Percentiles rank a stretch among this genome's conserved stretches.
Evolutionary conservation across 2,329 filamentous ascomycete genomes (phyloP).

Genomic region (Harringtonia lauricola): DNA sequence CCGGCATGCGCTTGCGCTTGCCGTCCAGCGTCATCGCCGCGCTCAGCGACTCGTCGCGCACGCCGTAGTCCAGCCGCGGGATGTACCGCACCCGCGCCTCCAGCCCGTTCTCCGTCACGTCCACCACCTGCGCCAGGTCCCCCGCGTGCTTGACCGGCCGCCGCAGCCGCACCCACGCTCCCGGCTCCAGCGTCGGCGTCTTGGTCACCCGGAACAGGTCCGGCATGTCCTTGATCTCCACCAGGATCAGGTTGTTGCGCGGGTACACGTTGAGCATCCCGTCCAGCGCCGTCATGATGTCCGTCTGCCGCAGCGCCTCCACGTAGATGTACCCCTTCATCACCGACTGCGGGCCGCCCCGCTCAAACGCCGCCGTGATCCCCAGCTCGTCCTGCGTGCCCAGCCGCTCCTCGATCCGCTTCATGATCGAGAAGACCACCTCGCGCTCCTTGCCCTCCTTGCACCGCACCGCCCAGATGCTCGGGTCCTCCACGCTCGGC

Average conservation of each 20-base stretch:
- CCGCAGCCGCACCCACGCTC: conserved; percentile 84
- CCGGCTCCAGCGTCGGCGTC: conserved; percentile 71
- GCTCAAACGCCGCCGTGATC: conserved; percentile 87
- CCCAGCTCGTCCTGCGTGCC: conserved; percentile 70
- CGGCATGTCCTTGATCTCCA: conserved; percentile 95
- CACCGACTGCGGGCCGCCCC: conserved; percentile 60
- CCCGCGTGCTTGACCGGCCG: conserved; percentile 71
- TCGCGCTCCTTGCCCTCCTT: conserved; percentile 94
- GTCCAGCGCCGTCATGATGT: conserved; percentile 74
- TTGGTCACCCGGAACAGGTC: conserved; percentile 87
- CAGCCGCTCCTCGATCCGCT: conserved; percentile 70
- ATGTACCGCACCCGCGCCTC: conserved; percentile 82
- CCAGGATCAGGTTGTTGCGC: conserved; percentile 72
- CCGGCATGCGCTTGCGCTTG: conserved; percentile 69
- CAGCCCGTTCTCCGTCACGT: conserved; percentile 85
- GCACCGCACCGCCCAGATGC: conserved; percentile 89
- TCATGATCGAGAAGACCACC: conserved; percentile 77
- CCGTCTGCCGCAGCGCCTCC: conserved; percentile 77
- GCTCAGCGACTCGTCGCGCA: conserved; percentile 59
- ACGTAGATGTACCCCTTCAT: conserved; percentile 97
- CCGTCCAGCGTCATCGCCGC: conserved; percentile 39
- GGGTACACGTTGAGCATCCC: conserved; percentile 85
- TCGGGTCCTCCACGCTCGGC: conserved; percentile 88
- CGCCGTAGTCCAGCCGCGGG: conserved; percentile 82
- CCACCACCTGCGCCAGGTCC: conserved; percentile 84